Conservation (phyloP, 306 rosid genomes). For the Rosa multiflora region DNA sequence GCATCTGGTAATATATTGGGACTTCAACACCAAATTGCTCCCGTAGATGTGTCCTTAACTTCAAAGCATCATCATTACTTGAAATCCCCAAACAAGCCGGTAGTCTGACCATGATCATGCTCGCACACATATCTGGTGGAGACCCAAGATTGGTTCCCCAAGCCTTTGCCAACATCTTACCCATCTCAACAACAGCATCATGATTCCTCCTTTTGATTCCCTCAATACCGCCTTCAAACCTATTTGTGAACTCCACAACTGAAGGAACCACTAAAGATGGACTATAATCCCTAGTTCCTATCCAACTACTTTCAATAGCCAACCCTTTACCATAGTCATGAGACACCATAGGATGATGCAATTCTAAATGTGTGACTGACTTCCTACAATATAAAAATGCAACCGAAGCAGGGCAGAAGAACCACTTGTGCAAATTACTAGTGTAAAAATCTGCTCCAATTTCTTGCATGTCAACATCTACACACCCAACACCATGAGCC, state of each 20-base stretch:
- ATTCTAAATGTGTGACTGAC: constrained; percentile 31
- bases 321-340: constrained; percentile 84
- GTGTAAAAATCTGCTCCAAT: constrained; percentile 86
- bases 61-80: constrained; percentile 52
- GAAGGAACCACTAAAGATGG: constrained; percentile 80
- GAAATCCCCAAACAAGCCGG: constrained; percentile 65
- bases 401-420: constrained; percentile 74
- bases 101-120: constrained; percentile 86
- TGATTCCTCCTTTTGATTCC: constrained; percentile 84
- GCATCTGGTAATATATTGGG: constrained; percentile 50
- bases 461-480: constrained; percentile 70
- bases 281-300: constrained; percentile 92
- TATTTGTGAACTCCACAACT: constrained; percentile 51
- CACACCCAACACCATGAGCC: constrained; percentile 62
- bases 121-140: constrained; percentile 61
- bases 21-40: constrained; percentile 70
- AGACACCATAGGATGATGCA: constrained; percentile 91
- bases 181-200: constrained; percentile 82
- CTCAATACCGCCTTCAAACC: constrained; percentile 73
- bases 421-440: constrained; percentile 82
- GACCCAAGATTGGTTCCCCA: constrained; percentile 86
- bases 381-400: constrained; percentile 58
- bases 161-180: constrained; percentile 60
- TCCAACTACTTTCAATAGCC: constrained; percentile 79
- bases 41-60: constrained; percentile 58